Base-by-base conservation (phyloP, 768 basidiomycete genomes). In the Cyathus striatus region DNA sequence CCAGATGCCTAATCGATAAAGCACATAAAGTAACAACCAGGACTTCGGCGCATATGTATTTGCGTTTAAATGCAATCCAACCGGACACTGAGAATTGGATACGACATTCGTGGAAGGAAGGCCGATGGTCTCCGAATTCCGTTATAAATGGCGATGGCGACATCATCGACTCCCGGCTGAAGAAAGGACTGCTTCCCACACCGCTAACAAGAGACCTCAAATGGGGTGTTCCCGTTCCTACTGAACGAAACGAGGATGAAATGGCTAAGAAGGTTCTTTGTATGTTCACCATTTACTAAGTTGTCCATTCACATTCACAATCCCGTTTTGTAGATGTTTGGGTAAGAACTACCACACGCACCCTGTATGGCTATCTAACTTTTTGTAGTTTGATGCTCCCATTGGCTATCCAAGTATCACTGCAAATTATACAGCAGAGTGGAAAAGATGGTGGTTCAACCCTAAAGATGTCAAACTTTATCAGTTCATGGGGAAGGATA, bases 401-500 rank as follows among this genome's bases (percentile, higher is more conserved):
- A 90, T 96, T 44, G 96, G 96, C 45, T 99, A 99, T 63, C 83
- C 89, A 3, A 96, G 94, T 63, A 97, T 99, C 49, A 99, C 96
- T 2, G 92, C 93, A 41, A 87, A 85, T 58, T 93, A 94, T 69
- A 95, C 90, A 25, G 71, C 86, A 16, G 86, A 96, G 49, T 99
- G 96, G 96, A 81, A 85, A 62, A 75, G 81, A 61, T 99, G 96
- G 96, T 99, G 96, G 96, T 81, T 87, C 57, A 86, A 94, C 57
- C 87, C 86, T 1, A 73, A 90, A 51, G 74, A 97, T 53, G 93
- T 99, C 45, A 74, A 79, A 52, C 70, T 98, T 40, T 96, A 91
- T 68, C 95, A 99, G 63, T 99, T 99, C 73, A 99, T 99, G 96
- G 96, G 96, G 59, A 99, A 99, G 69, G 95, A 98, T 61, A 97